Evolutionary conservation across 2,329 filamentous ascomycete genomes (phyloP), one percentile per base, ranked within the genome.

Genomic region (Cryoendolithus antarcticus): DNA sequence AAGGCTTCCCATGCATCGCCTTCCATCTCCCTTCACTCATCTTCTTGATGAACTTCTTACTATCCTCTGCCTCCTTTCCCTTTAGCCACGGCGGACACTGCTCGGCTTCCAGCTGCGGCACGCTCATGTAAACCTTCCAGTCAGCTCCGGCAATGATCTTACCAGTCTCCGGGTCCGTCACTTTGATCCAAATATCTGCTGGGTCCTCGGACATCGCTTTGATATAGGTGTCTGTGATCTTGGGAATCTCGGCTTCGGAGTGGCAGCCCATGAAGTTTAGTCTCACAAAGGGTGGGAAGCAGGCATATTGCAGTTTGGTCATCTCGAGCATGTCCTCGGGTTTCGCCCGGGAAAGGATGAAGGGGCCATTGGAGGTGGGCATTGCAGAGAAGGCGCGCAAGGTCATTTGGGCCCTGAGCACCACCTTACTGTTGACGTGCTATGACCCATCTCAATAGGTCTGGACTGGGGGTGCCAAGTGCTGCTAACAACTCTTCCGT

Each of bases 181-280:
- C 48, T 12, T 54, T 53, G 10, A 57, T 44, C 57, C 57, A 60
- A 34, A 50, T 39, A 6, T 54, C 48, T 9, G 46, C 29, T 1
- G 52, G 42, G 32, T 58, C 49, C 2, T 36, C 11, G 2, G 19
- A 29, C 41, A 51, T 49, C 3, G 36, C 38, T 15, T 49, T 27
- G 4, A 46, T 24, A 30, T 46, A 50, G 11, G 41, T 35, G 6
- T 44, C 27, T 8, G 31, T 27, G 19, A 46, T 32, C 3, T 37
- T 28, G 7, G 44, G 40, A 6, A 50, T 31, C 8, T 38, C 36
- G 2, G 35, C 27, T 4, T 38, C 30, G 12, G 42, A 43, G n/a
- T 46, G 37, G 30, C 48, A 51, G 30, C 51, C 53, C 46, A 53
- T 52, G 45, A 50, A 48, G 2, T 44, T 36, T 10, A 8, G 10